Evolutionary conservation across 2,329 filamentous ascomycete genomes (phyloP).

Genomic region (Claviceps africana): DNA sequence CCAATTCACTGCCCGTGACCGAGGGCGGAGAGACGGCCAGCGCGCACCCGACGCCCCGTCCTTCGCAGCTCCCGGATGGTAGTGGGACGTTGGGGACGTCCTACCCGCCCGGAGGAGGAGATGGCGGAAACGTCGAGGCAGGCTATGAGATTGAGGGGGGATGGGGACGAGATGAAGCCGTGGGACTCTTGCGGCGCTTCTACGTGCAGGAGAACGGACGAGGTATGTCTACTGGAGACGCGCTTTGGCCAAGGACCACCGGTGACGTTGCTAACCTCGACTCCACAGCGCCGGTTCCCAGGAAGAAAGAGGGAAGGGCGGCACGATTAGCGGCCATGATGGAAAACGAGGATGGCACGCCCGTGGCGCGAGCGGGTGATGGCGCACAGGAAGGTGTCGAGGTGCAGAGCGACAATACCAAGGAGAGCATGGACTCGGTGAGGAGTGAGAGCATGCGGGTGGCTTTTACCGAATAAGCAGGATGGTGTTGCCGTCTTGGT

Average conservation of each 20-base stretch:
- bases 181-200: slow-evolving; percentile 81
- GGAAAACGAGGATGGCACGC: slow-evolving; percentile 22
- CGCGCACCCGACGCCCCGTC: slow-evolving; percentile 23
- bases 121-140: slow-evolving; percentile 58
- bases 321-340: slow-evolving; percentile 38
- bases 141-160: slow-evolving; percentile 77
- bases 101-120: slow-evolving; percentile 26
- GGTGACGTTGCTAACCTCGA: slow-evolving; percentile 7
- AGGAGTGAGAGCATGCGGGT: neutral
- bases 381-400: neutral
- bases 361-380: neutral
- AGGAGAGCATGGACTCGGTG: neutral
- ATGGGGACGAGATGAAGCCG: slow-evolving; percentile 81
- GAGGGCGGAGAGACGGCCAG: slow-evolving; percentile 25
- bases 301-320: slow-evolving; percentile 42
- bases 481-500: neutral
- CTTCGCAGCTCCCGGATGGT: slow-evolving; percentile 23
- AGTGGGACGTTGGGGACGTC: slow-evolving; percentile 23
- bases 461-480: neutral
- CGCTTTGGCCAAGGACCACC: neutral
- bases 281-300: slow-evolving; percentile 31
- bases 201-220: slow-evolving; percentile 97
- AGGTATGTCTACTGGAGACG: slow-evolving; percentile 36
- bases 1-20: slow-evolving; percentile 34
- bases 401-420: neutral